Conservation (phyloP, 768 basidiomycete species). For the Hericium coralloides region DNA sequence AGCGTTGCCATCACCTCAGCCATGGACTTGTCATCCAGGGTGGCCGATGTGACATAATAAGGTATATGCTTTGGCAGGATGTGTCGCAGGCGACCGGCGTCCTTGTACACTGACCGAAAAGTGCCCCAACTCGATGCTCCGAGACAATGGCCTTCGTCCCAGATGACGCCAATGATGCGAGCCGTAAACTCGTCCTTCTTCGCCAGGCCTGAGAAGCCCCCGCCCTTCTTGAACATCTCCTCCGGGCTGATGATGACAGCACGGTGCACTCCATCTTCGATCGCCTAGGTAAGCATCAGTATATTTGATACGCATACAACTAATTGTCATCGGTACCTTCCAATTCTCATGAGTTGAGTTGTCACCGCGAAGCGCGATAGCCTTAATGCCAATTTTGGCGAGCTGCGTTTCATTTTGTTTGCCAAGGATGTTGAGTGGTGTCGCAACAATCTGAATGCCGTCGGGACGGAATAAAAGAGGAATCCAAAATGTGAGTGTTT, state of each 20-base stretch:
- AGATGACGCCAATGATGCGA: too few species aligned
- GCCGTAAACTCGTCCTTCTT: too few species aligned
- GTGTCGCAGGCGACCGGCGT: slow-evolving; percentile 18
- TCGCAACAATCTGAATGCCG: not conserved
- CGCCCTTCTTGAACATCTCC: slow-evolving; percentile 16
- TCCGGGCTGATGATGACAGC: too few species aligned
- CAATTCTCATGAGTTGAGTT: not conserved
- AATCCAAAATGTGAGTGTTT: not conserved
- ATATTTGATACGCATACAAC: not conserved
- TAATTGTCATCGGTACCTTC: not conserved
- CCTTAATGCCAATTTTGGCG: not conserved
- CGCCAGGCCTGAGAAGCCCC: too few species aligned
- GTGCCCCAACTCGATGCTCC: too few species aligned
- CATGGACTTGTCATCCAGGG: slow-evolving; percentile 19
- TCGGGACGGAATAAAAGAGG: not conserved
- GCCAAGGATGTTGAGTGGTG: slow-evolving; percentile 1
- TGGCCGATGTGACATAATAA: slow-evolving; percentile 26
- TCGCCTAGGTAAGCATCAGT: slow-evolving; percentile 15
- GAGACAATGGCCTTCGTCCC: too few species aligned
- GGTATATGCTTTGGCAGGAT: slow-evolving; percentile 22
- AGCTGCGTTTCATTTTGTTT: slow-evolving; percentile 2
- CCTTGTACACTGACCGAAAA: too few species aligned
- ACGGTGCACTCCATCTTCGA: slow-evolving; percentile 17
- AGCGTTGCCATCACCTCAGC: slow-evolving; percentile 16
- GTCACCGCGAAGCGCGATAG: not conserved